Conservation (phyloP, 225 moss, liverwort and hornwort genomes). For the Climacium dendroides region DNA sequence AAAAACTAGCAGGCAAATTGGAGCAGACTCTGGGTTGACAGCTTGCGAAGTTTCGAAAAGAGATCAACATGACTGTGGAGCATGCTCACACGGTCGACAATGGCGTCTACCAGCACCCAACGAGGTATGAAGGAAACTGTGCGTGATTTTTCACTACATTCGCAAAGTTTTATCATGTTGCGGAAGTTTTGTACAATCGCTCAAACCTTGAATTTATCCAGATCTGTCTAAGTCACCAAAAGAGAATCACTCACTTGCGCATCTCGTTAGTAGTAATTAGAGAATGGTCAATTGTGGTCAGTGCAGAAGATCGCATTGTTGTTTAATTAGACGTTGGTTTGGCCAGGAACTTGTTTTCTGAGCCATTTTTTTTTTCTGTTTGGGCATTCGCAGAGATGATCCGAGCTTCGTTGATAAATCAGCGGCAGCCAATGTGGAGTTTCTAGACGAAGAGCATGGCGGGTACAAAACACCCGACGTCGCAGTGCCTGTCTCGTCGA, state of each 20-base stretch:
- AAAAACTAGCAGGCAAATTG: not conserved
- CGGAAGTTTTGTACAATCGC: not conserved
- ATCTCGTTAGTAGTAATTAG: not conserved
- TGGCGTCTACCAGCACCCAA: not conserved
- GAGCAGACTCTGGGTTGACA: too few species aligned
- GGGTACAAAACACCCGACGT: not conserved
- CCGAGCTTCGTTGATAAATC: not conserved
- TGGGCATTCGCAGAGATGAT: not conserved
- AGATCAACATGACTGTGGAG: constrained; percentile 11
- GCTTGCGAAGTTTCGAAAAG: not conserved
- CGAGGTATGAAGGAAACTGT: not conserved
- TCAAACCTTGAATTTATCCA: not conserved
- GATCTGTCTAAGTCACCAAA: not conserved
- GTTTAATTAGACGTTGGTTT: not conserved
- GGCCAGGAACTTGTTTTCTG: not conserved
- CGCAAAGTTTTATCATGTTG: not conserved
- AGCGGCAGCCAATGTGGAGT: not conserved
- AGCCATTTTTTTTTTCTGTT: not conserved
- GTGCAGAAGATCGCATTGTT: not conserved
- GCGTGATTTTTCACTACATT: not conserved
- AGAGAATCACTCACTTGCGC: not conserved
- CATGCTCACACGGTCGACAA: constrained; percentile 9
- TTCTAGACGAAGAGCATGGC: constrained; percentile 10
- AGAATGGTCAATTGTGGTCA: not conserved
- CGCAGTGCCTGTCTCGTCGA: not conserved